A percentile compares a stretch with the other conserved stretches of the same genome.
These are phyloP conservation scores for Pelargonium fulgidum DNA, from an alignment of 441 rosid species.

Conservation along the genomic window DNA sequence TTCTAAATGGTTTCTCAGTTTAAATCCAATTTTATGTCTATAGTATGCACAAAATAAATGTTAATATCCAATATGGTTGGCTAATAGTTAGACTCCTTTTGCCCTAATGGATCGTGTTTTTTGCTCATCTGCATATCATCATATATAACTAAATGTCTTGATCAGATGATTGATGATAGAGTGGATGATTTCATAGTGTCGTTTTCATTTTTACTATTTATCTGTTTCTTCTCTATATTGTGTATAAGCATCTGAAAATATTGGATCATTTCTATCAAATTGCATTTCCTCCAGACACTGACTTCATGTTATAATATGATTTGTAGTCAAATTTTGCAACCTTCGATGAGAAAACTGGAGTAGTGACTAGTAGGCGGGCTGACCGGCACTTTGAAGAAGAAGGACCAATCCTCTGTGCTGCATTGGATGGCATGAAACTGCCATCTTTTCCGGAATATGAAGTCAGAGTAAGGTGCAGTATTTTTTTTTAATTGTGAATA, in stretches of 20 bases:
- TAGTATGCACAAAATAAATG: no score
- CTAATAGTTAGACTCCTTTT: no score
- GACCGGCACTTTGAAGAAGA: constrained; percentile 94
- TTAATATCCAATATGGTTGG: no score
- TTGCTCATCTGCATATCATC: no score
- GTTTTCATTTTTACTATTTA: no score
- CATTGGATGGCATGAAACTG: constrained; percentile 80
- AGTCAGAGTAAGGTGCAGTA: constrained; percentile 75
- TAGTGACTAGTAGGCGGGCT: constrained; percentile 79
- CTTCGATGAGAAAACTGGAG: constrained; percentile 55
- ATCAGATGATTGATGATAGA: no score
- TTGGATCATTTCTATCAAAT: background rate
- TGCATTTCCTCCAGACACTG: background rate
- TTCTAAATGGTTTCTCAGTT: no score
- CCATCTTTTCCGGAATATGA: constrained; percentile 86
- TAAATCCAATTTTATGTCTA: no score
- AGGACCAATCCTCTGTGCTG: constrained; percentile 86
- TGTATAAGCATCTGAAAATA: background rate
- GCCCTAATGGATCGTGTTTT: no score
- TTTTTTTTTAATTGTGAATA: background rate
- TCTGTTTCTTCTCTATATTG: background rate
- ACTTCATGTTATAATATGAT: constrained; percentile 20
- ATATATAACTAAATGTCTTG: no score
- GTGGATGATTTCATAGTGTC: no score
- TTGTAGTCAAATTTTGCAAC: constrained; percentile 21